Evolutionary conservation across 768 basidiomycete genomes (phyloP), one percentile per base, ranked within the genome.

Genomic region (Austroboletus eburneus): DNA sequence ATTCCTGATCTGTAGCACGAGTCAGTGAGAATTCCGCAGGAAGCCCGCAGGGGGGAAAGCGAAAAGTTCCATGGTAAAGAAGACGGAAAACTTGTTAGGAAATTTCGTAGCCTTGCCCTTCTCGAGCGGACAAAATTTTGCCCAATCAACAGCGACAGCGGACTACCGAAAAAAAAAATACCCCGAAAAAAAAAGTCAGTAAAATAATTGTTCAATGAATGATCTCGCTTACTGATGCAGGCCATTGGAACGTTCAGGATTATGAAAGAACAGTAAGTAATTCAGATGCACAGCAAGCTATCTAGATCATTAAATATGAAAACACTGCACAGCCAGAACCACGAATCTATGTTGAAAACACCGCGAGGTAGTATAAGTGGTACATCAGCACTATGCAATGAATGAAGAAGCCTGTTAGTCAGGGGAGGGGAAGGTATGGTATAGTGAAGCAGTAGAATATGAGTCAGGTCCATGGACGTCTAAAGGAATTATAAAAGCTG

Each of bases 331-430:
- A 49, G 39, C 54, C 39, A 46, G 41, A 33, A 42, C 44, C 63
- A 63, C 52, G 48, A 49, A 41, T 65, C 60, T 65, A 65, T 58
- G 60, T 63, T 55, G 54, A 41, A 50, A 47, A 54, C 42, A 38
- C 33, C 45, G 48, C 37, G 50, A 48, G 32, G 42, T 52, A 53
- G 49, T 49, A 53, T 56, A 62, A 44, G 50, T 46, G 59, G 36
- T 66, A 66, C 66, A 68, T 64, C 38, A 62, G 57, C 49, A 50
- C 55, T 68, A 66, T 66, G 64, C 62, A 58, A 51, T 51, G 49
- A 42, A 41, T 55, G n/a, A n/a, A 43, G 52, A 51, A 43, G 41
- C 34, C 35, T 41, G 57, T 47, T 54, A n/a, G n/a, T 42, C 41
- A 49, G 45, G 44, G 50, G 29, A 50, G 48, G 49, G 37, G 33